Conservation (phyloP, 768 basidiomycete species). For the Boletales sp. region DNA sequence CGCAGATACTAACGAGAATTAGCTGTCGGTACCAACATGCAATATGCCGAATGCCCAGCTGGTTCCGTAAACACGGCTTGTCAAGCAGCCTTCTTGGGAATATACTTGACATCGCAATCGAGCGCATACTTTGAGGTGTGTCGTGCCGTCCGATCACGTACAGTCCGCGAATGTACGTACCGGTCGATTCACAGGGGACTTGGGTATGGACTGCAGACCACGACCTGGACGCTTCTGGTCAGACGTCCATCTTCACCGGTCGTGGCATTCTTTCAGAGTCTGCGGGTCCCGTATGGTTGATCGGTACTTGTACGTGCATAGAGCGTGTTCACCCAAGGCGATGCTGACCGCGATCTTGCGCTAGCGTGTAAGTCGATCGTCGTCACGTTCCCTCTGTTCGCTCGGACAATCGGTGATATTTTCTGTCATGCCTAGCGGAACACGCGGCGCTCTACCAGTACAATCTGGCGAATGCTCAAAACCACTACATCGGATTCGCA, state of each 20-base stretch:
- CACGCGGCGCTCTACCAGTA: constrained; percentile 50
- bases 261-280: constrained; percentile 75
- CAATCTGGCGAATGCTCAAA: constrained; percentile 37
- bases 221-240: constrained; percentile 47
- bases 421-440: constrained; percentile 36
- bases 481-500: constrained; percentile 48
- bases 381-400: neutral
- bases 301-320: constrained; percentile 53
- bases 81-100: constrained; percentile 58
- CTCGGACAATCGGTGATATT: neutral
- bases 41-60: constrained; percentile 39
- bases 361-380: constrained; percentile 19
- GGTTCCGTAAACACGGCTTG: constrained; percentile 44
- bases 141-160: neutral
- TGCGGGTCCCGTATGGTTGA: constrained; percentile 74
- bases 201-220: constrained; percentile 87
- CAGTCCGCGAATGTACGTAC: neutral
- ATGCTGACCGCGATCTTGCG: neutral
- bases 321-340: neutral
- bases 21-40: constrained; percentile 55
- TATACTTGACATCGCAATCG: constrained; percentile 54
- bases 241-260: constrained; percentile 57
- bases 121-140: constrained; percentile 64
- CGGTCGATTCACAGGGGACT: constrained; percentile 43
- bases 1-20: neutral